phyloP scores from a whole-genome alignment of 2,329 filamentous ascomycete genomes.

The Fusarium sp. region DNA sequence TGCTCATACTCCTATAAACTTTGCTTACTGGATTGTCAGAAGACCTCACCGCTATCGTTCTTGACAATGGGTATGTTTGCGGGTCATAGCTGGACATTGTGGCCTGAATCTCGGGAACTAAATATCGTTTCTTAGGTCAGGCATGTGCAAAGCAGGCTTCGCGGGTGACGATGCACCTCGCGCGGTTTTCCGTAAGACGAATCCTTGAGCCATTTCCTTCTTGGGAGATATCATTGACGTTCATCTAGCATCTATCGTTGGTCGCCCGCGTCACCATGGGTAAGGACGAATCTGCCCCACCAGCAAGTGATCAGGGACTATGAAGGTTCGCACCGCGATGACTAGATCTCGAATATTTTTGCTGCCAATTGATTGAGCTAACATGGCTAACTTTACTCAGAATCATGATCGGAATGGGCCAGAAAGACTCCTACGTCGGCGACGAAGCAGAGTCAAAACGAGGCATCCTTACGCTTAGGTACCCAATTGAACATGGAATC shows the following conservation, averaged over 20 bases:
- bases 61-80: constrained; percentile 99
- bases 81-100: constrained; percentile 45
- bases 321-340: not conserved
- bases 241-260: constrained; percentile 90
- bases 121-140: constrained; percentile 72
- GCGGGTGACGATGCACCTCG: constrained; percentile 99
- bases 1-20: not conserved
- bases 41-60: constrained; percentile 99
- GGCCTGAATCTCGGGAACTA: not conserved
- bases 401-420: constrained; percentile 99
- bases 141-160: constrained; percentile 99
- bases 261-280: constrained; percentile 99
- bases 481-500: constrained; percentile 99
- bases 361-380: constrained; percentile 16
- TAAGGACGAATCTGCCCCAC: constrained; percentile 61
- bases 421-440: constrained; percentile 99
- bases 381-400: constrained; percentile 55
- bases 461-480: constrained; percentile 99
- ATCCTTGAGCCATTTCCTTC: constrained; percentile 9
- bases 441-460: constrained; percentile 99
- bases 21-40: constrained; percentile 60
- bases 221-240: not conserved
- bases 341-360: not conserved
- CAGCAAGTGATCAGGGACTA: not conserved
- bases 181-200: constrained; percentile 96